phyloP scores from a whole-genome alignment of 805 yeast genomes.

The Zygotorulaspora sp. region DNA sequence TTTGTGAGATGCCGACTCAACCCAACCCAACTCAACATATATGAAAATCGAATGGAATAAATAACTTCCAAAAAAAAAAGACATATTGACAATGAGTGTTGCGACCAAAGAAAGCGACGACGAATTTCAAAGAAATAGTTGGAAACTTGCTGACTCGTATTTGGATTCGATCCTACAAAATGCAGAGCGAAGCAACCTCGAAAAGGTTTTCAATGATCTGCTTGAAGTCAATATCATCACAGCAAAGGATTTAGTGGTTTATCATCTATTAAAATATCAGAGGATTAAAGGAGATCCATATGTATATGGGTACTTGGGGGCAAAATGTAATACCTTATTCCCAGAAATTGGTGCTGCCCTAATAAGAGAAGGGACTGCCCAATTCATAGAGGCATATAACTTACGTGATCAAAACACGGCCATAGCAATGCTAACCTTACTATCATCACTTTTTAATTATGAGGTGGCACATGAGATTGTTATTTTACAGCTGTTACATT shows the following conservation, averaged over 20 bases:
- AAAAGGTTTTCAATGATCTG: constrained; percentile 44
- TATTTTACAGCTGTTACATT: constrained; percentile 47
- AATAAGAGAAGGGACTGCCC: constrained; percentile 48
- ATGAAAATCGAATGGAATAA: too few relatives aligned
- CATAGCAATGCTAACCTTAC: constrained; percentile 42
- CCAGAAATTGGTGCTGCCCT: constrained; percentile 65
- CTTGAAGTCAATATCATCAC: constrained; percentile 55
- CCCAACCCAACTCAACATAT: too few relatives aligned
- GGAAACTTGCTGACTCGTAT: constrained; percentile 49
- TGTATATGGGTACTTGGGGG: constrained; percentile 52
- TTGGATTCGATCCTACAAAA: constrained; percentile 35
- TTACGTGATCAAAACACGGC: constrained; percentile 44
- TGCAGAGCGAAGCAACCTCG: constrained; percentile 39
- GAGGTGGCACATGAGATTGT: constrained; percentile 54
- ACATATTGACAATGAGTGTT: too few relatives aligned
- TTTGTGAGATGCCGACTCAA: too few relatives aligned
- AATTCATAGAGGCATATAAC: constrained; percentile 52
- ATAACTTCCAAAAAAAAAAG: too few relatives aligned
- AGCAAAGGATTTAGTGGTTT: constrained; percentile 58
- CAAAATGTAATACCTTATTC: constrained; percentile 59
- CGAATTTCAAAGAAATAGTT: constrained; percentile 48
- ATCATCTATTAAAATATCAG: constrained; percentile 53
- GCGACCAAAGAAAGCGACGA: constrained; percentile 12
- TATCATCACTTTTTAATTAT: constrained; percentile 61
- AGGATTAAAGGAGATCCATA: constrained; percentile 39